Conservation (phyloP, 1,284 basidiomycete species). For the Ganoderma sinense region DNA sequence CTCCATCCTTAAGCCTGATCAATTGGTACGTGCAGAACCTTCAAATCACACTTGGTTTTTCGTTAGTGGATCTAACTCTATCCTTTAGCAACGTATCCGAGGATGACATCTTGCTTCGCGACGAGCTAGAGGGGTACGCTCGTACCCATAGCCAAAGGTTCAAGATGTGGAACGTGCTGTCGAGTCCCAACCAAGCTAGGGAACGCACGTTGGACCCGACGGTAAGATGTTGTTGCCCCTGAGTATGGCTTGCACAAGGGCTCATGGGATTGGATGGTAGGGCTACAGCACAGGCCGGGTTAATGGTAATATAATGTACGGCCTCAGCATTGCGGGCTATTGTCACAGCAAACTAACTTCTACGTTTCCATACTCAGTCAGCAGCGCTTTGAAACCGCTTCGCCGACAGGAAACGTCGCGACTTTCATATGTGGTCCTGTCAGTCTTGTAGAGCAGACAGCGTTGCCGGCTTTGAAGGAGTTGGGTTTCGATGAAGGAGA, state of each 20-base stretch:
- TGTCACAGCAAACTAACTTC: not conserved
- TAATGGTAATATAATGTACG: not conserved
- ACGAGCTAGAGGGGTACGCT: conserved; percentile 29
- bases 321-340: not conserved
- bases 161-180: conserved; percentile 36
- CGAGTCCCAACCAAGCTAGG: conserved; percentile 19
- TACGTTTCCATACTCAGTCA: not conserved
- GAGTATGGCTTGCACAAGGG: not conserved
- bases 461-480: not conserved
- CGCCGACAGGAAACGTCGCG: not conserved
- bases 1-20: conserved; percentile 31
- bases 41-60: no score
- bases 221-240: not conserved
- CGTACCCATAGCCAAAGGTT: conserved; percentile 27
- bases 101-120: conserved; percentile 34
- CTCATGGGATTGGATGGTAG: not conserved
- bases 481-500: not conserved
- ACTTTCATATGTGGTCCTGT: conserved; percentile 1
- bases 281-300: not conserved
- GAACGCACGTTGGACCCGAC: conserved; percentile 6
- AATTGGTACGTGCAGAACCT: conserved; percentile 25
- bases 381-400: not conserved
- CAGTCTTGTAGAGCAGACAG: not conserved
- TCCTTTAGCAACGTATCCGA: conserved; percentile 33
- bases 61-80: conserved; percentile 16